These are phyloP conservation scores for Termitomyces sp. DNA, from an alignment of 1,284 basidiomycete genomes.

Conservation along the genomic window DNA sequence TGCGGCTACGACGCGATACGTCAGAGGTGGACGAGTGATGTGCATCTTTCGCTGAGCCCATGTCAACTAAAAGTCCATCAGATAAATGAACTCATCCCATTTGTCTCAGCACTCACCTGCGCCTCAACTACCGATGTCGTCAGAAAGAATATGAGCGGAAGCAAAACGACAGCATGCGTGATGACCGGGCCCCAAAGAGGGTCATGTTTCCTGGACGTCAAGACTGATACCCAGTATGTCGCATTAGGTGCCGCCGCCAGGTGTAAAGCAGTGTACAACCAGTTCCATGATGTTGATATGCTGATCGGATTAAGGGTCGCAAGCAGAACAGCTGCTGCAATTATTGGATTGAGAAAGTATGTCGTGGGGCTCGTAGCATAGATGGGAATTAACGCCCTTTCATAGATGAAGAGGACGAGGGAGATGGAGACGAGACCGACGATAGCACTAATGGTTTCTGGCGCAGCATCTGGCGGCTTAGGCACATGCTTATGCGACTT, in stretches of 20 bases:
- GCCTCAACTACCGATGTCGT: constrained; percentile 33
- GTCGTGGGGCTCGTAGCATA: constrained; percentile 52
- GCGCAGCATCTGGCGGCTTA: constrained; percentile 3
- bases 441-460: constrained; percentile 8
- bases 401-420: constrained; percentile 48
- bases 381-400: constrained; percentile 50
- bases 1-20: constrained; percentile 12
- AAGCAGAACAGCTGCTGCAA: constrained; percentile 33
- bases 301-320: constrained; percentile 30
- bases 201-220: constrained; percentile 47
- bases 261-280: constrained; percentile 39
- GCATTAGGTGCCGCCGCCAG: constrained; percentile 55
- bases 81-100: neutral
- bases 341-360: constrained; percentile 40
- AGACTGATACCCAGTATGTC: constrained; percentile 58
- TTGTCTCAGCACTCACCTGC: constrained; percentile 13
- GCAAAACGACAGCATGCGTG: constrained; percentile 52
- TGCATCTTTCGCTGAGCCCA: constrained; percentile 10
- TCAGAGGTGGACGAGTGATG: constrained; percentile 2
- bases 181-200: constrained; percentile 54
- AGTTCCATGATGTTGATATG: constrained; percentile 24
- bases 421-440: constrained; percentile 35
- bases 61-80: constrained; percentile 7
- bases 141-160: constrained; percentile 49
- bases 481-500: constrained; percentile 1